Evolutionary conservation across 805 yeast species (phyloP), one percentile per base, ranked within the genome.

Genomic region (Clavispora asparagi): DNA sequence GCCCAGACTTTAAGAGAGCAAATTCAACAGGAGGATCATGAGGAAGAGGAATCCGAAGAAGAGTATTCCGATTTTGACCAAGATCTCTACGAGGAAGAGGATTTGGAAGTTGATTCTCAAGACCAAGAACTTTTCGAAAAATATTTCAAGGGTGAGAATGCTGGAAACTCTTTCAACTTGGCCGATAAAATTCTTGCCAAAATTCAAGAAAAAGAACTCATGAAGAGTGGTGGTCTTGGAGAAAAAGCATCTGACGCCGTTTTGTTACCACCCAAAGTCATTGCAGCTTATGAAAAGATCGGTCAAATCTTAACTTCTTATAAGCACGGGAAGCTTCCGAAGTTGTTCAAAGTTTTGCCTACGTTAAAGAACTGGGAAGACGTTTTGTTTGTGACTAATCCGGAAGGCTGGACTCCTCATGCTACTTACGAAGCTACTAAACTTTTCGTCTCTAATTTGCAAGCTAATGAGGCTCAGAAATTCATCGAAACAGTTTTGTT

Each of bases 281-380:
- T 94, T 58, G 90, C 87, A 53, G 98, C 97, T 1, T 94, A 92
- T 64, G 84, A 88, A 41, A 88, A 88, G 61, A 92, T 94, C 40
- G 98, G 98, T 8, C 83, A 82, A 55, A 83, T 92, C 43, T 73
- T 94, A 49, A 77, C 89, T 17, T 82, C 95, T 5, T 94, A 95
- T 81, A 85, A 91, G 35, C 96, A 94, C 59, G 99, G 99, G 42
- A 91, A 91, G 66, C 75, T 94, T 44, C 99, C 99, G n/a, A 91
- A 92, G 60, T 78, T 95, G 30, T 94, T 94, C 74, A 94, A 94
- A 63, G 95, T 94, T 42, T 78, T 95, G 46, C 99, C 99, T 31
- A 79, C 95, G 4, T 76, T 94, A 54, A 85, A 79, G 56, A 92
- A 92, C 68, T 94, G 99, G 99, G 90, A 90, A 63, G 98, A 92